Conservation (phyloP, 2,329 filamentous ascomycete species). For the Diaporthe vaccinii region DNA sequence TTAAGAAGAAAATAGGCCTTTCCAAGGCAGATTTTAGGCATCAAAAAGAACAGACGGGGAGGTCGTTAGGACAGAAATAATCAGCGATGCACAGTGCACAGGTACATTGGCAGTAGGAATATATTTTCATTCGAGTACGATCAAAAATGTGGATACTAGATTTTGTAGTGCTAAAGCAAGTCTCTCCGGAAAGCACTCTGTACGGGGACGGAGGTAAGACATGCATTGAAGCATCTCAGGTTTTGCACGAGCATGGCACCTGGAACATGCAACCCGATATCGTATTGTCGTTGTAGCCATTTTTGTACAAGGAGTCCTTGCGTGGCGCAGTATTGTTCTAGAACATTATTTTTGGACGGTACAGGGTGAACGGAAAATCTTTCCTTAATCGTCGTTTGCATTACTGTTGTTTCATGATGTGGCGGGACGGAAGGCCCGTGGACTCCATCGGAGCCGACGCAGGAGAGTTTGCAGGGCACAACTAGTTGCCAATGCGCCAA, state of each 20-base stretch:
- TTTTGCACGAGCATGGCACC: not conserved
- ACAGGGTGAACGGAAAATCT: not conserved
- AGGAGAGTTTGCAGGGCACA: slow-evolving; percentile 11
- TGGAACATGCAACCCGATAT: not conserved
- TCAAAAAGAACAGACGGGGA: not conserved
- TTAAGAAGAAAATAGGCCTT: not conserved
- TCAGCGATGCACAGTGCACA: not conserved
- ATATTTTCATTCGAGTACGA: not conserved
- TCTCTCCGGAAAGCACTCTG: not conserved
- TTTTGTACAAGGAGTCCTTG: not conserved
- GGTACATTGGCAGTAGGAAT: not conserved
- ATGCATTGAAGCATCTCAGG: not conserved
- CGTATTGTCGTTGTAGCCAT: not conserved
- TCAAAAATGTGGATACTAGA: not conserved
- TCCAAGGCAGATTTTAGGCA: not conserved
- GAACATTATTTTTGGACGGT: not conserved
- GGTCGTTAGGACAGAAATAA: not conserved
- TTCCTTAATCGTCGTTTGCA: slow-evolving; percentile 4
- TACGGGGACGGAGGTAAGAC: not conserved
- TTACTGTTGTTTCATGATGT: not conserved
- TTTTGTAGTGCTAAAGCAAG: not conserved
- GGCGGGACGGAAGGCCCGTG: slow-evolving; percentile 12
- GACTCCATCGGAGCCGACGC: not conserved
- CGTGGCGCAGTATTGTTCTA: not conserved
- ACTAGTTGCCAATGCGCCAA: slow-evolving; percentile 1